phyloP scores from a whole-genome alignment of 2,329 filamentous ascomycete species.

The Exophiala xenobiotica region DNA sequence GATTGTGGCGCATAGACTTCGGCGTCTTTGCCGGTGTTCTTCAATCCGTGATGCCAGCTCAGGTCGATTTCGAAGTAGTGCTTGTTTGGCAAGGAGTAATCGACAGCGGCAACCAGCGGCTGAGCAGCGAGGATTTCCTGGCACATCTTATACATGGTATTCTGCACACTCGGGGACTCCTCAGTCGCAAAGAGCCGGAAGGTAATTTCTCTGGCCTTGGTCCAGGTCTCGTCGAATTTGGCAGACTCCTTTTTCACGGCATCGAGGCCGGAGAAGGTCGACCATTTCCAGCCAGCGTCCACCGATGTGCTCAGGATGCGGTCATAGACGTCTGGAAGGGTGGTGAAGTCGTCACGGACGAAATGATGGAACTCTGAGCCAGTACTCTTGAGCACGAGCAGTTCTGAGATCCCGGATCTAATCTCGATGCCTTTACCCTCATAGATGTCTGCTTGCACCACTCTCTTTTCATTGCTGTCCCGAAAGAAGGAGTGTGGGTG shows the following conservation, averaged over 20 bases:
- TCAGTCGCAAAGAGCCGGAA: constrained; percentile 88
- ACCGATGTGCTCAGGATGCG: constrained; percentile 94
- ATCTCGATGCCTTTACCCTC: constrained; percentile 71
- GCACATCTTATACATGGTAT: constrained; percentile 99
- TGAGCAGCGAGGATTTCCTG: constrained; percentile 77
- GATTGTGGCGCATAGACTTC: constrained; percentile 94
- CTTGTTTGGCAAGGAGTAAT: constrained; percentile 92
- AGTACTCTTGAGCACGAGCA: constrained; percentile 93
- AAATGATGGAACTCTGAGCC: constrained; percentile 96
- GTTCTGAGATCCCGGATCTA: constrained; percentile 72
- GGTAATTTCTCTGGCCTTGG: constrained; percentile 77
- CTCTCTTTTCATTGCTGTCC: constrained; percentile 83
- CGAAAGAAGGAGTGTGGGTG: constrained; percentile 95
- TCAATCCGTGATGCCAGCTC: constrained; percentile 91
- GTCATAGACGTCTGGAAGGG: constrained; percentile 86
- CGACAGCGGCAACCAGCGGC: constrained; percentile 68
- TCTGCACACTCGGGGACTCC: constrained; percentile 88
- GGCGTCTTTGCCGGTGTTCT: constrained; percentile 94
- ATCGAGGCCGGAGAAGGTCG: constrained; percentile 62
- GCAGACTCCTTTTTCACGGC: constrained; percentile 64
- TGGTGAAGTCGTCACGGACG: constrained; percentile 89
- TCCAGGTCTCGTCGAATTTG: constrained; percentile 77
- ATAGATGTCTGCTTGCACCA: constrained; percentile 70
- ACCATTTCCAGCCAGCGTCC: constrained; percentile 84
- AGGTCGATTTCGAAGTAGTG: constrained; percentile 98